phyloP scores from a whole-genome alignment of 768 basidiomycete species.

The Lactarius psammicola region DNA sequence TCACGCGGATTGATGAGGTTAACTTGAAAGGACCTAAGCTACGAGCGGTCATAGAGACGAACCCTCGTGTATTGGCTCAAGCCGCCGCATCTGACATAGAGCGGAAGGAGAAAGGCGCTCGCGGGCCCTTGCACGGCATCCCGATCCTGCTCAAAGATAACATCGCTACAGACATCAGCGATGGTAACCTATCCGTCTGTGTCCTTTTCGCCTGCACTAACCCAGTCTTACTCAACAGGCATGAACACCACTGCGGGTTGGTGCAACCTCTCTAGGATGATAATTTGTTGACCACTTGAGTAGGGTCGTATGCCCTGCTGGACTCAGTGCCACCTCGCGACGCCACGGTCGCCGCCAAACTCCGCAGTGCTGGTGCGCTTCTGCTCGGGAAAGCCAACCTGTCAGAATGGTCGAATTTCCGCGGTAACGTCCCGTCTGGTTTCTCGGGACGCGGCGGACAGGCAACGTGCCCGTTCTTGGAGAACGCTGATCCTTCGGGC shows the following conservation, averaged over 20 bases:
- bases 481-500: slow-evolving; percentile 42
- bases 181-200: slow-evolving; percentile 29
- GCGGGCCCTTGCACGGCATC: slow-evolving; percentile 54
- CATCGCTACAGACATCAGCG: slow-evolving; percentile 37
- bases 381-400: slow-evolving; percentile 44
- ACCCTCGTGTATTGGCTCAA: slow-evolving; percentile 49
- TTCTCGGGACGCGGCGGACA: slow-evolving; percentile 51
- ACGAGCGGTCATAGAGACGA: slow-evolving; percentile 58
- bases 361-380: slow-evolving; percentile 39
- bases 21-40: slow-evolving; percentile 57
- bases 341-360: slow-evolving; percentile 34
- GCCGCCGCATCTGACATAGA: slow-evolving; percentile 52
- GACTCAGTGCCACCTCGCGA: slow-evolving; percentile 37
- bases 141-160: slow-evolving; percentile 52
- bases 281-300: background rate
- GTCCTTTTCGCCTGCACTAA: background rate
- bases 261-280: background rate
- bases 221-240: slow-evolving; percentile 29
- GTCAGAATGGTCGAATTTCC: slow-evolving; percentile 45
- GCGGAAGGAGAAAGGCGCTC: slow-evolving; percentile 42
- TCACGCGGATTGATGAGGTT: slow-evolving; percentile 68
- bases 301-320: slow-evolving; percentile 38
- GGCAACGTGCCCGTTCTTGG: slow-evolving; percentile 42
- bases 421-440: slow-evolving; percentile 41
- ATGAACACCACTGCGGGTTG: slow-evolving; percentile 40